A percentile compares a stretch with the other conserved stretches of the same genome.
phyloP scores from a whole-genome alignment of 176 grass and related monocot species.

The Triticum urartu region DNA sequence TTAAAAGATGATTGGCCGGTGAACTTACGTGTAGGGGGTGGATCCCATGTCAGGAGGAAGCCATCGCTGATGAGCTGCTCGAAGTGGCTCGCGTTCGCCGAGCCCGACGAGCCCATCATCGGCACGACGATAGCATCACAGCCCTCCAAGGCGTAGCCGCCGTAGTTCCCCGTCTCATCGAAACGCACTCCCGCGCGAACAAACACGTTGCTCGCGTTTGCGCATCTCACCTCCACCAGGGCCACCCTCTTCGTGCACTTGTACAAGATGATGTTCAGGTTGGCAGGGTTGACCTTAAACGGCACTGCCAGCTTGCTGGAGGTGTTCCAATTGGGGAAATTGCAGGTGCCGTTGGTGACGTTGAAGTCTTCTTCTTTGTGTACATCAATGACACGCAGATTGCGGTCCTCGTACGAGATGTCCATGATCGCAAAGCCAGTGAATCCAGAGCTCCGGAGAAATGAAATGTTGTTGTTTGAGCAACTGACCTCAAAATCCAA shows the following conservation, averaged over 20 bases:
- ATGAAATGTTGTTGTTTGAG: fast-evolving
- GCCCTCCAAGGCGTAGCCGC: neutral
- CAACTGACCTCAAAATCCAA: neutral
- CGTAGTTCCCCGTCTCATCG: neutral
- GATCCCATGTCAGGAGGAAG: neutral
- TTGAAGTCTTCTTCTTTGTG: fast-evolving
- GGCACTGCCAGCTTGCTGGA: neutral
- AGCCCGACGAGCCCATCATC: neutral
- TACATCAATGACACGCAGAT: fast-evolving
- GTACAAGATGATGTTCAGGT: neutral
- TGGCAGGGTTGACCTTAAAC: neutral
- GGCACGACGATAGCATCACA: neutral
- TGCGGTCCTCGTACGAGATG: neutral
- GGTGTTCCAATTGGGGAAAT: neutral
- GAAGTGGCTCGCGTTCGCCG: neutral
- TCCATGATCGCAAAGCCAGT: neutral
- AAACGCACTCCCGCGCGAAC: neutral
- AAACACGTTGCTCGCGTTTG: fast-evolving
- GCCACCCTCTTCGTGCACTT: neutral
- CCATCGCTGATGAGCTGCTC: neutral
- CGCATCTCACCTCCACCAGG: neutral
- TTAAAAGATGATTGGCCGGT: neutral
- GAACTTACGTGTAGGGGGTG: neutral
- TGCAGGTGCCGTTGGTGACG: neutral
- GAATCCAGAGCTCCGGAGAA: neutral